Conservation (phyloP, 1,284 basidiomycete genomes). For the Leccinum pachyderme region DNA sequence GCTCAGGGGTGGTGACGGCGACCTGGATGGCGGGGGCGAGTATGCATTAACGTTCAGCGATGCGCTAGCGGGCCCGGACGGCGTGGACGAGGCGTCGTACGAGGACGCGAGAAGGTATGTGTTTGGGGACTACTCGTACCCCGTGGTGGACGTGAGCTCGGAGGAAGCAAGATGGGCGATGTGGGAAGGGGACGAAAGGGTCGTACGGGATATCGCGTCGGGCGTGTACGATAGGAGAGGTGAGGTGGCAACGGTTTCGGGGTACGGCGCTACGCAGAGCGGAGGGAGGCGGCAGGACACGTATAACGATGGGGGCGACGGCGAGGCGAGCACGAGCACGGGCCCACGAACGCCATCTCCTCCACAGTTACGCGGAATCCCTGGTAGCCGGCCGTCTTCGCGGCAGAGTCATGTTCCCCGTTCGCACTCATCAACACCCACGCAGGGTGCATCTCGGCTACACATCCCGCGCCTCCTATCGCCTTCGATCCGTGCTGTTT, state of each 20-base stretch:
- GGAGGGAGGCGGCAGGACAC: conserved; percentile 5
- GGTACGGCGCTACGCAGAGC: conserved; percentile 29
- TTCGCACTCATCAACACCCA: conserved; percentile 13
- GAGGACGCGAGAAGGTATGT: conserved; percentile 68
- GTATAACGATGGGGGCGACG: conserved; percentile 12
- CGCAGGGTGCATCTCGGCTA: conserved; percentile 7
- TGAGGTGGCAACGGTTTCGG: neutral
- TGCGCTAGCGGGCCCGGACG: conserved; percentile 56
- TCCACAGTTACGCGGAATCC: neutral
- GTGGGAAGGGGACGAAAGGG: conserved; percentile 47
- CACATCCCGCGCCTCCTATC: conserved; percentile 6
- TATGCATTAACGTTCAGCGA: conserved; percentile 42
- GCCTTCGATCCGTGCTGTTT: conserved; percentile 1
- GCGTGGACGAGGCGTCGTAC: conserved; percentile 71
- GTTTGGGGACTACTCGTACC: conserved; percentile 93
- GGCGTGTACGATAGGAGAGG: conserved; percentile 9
- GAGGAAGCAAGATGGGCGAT: conserved; percentile 62
- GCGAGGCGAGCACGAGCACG: neutral
- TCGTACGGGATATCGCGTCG: conserved; percentile 28
- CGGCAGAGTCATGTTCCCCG: neutral
- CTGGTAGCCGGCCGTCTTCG: conserved; percentile 15
- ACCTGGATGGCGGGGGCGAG: conserved; percentile 39
- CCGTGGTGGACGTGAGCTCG: conserved; percentile 82
- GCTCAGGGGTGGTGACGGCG: conserved; percentile 21
- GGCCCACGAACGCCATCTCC: conserved; percentile 9